Evolutionary conservation across 352 stramenopile species (phyloP).

Genomic region (Phytophthora sojae): DNA sequence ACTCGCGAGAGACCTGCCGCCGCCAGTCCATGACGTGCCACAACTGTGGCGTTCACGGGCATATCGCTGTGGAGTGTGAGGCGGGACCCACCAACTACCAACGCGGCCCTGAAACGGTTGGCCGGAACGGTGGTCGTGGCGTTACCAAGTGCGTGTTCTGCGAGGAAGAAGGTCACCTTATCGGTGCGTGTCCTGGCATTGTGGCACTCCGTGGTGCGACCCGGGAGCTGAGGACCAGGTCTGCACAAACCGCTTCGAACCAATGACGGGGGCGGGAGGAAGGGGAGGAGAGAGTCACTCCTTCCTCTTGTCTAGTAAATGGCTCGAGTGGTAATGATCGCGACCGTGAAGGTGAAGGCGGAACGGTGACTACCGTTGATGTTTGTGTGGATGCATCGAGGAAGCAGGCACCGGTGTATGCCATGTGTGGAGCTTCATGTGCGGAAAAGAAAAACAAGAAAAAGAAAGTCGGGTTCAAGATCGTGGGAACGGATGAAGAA

Average conservation of each 20-base stretch:
- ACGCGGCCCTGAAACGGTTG: not conserved
- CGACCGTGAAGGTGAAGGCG: not conserved
- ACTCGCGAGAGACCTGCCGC: not conserved
- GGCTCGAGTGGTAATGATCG: not conserved
- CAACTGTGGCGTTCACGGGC: not conserved
- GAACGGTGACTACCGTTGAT: not conserved
- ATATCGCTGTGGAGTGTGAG: not conserved
- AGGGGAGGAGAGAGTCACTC: not conserved
- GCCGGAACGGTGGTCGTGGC: not conserved
- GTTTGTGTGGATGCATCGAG: not conserved
- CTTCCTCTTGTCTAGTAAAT: not conserved
- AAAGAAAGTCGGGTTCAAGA: not conserved
- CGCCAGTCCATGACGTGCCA: not conserved
- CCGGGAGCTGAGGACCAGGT: not conserved
- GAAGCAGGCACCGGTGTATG: not conserved
- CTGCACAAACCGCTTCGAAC: not conserved
- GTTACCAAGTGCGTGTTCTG: not conserved
- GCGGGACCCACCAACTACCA: not conserved
- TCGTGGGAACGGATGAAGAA: too few species aligned
- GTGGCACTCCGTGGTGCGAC: not conserved
- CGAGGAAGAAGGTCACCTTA: not conserved
- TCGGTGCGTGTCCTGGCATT: not conserved
- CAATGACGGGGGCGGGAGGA: not conserved
- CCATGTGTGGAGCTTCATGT: not conserved
- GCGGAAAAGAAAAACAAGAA: not conserved